phyloP scores from a whole-genome alignment of 2,329 filamentous ascomycete genomes.

The Periconia macrospinosa region DNA sequence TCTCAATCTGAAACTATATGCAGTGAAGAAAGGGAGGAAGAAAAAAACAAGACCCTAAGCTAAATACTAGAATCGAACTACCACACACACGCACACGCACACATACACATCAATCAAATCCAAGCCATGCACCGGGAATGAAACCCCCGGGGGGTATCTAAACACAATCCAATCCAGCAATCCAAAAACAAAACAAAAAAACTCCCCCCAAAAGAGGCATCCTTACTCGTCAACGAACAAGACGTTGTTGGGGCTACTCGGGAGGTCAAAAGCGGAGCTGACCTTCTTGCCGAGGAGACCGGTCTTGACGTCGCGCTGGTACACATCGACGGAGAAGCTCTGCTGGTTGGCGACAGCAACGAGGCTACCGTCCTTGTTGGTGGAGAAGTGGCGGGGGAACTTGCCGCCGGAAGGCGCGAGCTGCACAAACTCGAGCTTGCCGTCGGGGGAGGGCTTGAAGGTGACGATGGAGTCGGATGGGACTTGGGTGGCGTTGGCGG shows the following conservation, averaged over 20 bases:
- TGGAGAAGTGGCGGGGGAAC: conserved; percentile 67
- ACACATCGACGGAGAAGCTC: conserved; percentile 60
- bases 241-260: conserved; percentile 27
- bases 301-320: conserved; percentile 60
- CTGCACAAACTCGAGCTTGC: conserved; percentile 59
- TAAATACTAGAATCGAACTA: too few species aligned
- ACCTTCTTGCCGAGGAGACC: conserved; percentile 60
- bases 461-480: conserved; percentile 63
- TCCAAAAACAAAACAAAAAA: background rate
- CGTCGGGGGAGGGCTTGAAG: conserved; percentile 45
- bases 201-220: background rate
- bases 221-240: conserved; percentile 3
- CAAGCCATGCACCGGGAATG: too few species aligned
- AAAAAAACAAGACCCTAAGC: too few species aligned
- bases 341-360: conserved; percentile 68
- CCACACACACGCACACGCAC: too few species aligned
- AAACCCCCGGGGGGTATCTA: background rate
- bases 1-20: too few species aligned
- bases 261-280: conserved; percentile 27
- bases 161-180: background rate
- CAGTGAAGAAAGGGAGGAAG: too few species aligned
- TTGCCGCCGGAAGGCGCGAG: conserved; percentile 65
- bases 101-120: too few species aligned
- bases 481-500: conserved; percentile 37
- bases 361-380: conserved; percentile 66